Base-by-base conservation (phyloP, 2,329 filamentous ascomycete genomes). In the Ceratocystis colombiana region DNA sequence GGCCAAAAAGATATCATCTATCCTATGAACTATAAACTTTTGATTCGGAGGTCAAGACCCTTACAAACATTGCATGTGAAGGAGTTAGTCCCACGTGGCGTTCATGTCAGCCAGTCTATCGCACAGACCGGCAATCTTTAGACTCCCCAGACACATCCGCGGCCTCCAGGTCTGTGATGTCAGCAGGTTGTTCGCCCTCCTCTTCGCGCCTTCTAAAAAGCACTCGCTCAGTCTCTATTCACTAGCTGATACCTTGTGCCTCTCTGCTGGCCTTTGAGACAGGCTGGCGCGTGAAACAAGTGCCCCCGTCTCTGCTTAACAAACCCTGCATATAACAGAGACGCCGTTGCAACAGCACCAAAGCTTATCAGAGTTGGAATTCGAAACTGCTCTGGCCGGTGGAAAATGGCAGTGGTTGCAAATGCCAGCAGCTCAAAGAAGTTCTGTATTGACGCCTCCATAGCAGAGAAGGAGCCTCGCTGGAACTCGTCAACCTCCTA, bases 391-490 rank as follows among this genome's bases (percentile, higher is more conserved):
- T 81, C 78, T 0, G 88, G 87, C 0, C 76, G 75, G 0, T 82
- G 78, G 68, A 86, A 89, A 3, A 86, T 72, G 68, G 89, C 84
- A 0, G 88, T 91, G 0, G 80, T 79, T 0, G 79, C 79, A 71
- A 84, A 90, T 0, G 87, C 85, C 1, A 85, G 73, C 61, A 90
- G 78, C 73, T 91, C 88, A 68, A 89, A 90, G 0, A 82, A 70
- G 68, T 85, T 90, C 72, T 91, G 88, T 48, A 85, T 79, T 0
- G 84, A 80, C 7, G 84, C 81, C 73, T 92, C 88, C 6, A 84
- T 80, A 0, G 86, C 77, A 0, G 87, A 90, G 70, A 92, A 91
- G 0, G 79, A 76, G 0, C 86, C 88, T n/a, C 88, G 82, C 48
- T 78, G 73, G n/a, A 78, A 74, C 17, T 77, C 75, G 50, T 81